Conservation (phyloP, 352 stramenopile species). For the Globisporangium uncinulatum region DNA sequence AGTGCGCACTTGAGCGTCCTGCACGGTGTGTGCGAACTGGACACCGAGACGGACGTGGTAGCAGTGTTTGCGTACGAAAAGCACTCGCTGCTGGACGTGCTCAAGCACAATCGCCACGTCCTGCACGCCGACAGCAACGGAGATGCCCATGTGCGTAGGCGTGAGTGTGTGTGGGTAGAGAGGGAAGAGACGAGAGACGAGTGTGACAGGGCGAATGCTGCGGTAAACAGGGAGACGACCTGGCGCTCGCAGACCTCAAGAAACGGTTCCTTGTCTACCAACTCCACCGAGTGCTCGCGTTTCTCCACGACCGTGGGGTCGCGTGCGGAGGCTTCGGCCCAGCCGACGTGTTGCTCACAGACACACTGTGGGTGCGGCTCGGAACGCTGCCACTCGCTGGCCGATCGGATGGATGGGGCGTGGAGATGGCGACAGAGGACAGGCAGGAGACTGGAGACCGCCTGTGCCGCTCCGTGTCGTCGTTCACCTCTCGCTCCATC, state of each 20-base stretch:
- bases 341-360: conserved; percentile 34
- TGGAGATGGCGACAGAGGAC: background rate
- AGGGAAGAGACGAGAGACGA: no score
- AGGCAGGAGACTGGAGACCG: background rate
- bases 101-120: conserved; percentile 64
- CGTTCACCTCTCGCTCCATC: conserved; percentile 29
- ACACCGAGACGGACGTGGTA: background rate
- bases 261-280: conserved; percentile 71
- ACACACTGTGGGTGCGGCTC: conserved; percentile 49
- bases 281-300: conserved; percentile 34
- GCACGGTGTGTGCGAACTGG: conserved; percentile 23
- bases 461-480: conserved; percentile 13
- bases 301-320: conserved; percentile 36
- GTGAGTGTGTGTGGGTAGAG: background rate
- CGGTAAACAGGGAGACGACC: conserved; percentile 15
- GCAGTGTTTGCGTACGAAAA: conserved; percentile 64
- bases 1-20: conserved; percentile 27
- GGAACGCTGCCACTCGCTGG: conserved; percentile 25
- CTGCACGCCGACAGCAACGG: conserved; percentile 29
- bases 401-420: background rate
- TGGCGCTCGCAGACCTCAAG: conserved; percentile 42
- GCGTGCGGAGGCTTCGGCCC: conserved; percentile 38
- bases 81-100: conserved; percentile 59
- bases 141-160: background rate
- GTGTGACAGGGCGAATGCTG: no score